Conservation (phyloP, 2,329 filamentous ascomycete genomes). For the Penicillium frequentans region DNA sequence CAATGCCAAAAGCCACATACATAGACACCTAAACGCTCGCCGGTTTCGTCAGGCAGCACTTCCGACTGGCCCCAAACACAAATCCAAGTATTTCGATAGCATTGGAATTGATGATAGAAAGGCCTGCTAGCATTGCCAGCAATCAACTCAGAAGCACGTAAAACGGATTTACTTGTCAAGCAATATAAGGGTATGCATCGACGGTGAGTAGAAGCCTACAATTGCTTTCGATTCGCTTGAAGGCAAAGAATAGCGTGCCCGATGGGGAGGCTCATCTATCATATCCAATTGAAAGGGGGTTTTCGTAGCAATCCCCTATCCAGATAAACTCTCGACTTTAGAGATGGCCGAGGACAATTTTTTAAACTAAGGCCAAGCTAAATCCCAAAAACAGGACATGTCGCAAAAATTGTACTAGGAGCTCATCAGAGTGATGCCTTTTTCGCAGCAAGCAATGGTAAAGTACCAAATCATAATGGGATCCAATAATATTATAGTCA, state of each 20-base stretch:
- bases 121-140: not conserved
- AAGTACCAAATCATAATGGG: too few relatives aligned
- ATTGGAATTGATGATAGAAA: not conserved
- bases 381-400: too few relatives aligned
- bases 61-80: not conserved
- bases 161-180: not conserved
- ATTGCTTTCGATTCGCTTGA: not conserved
- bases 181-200: not conserved
- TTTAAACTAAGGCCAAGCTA: too few relatives aligned
- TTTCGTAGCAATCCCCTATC: too few relatives aligned
- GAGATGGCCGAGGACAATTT: too few relatives aligned
- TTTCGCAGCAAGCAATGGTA: too few relatives aligned
- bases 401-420: too few relatives aligned
- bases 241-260: not conserved
- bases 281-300: not conserved
- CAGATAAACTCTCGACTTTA: not conserved
- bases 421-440: too few relatives aligned
- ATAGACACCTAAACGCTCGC: too few relatives aligned
- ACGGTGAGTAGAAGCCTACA: not conserved
- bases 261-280: not conserved
- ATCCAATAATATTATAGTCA: too few relatives aligned
- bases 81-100: not conserved
- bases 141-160: not conserved
- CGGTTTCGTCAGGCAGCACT: not conserved
- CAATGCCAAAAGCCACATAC: too few relatives aligned